phyloP scores from a whole-genome alignment of 257 asterid species.

The Ehretia macrophylla region DNA sequence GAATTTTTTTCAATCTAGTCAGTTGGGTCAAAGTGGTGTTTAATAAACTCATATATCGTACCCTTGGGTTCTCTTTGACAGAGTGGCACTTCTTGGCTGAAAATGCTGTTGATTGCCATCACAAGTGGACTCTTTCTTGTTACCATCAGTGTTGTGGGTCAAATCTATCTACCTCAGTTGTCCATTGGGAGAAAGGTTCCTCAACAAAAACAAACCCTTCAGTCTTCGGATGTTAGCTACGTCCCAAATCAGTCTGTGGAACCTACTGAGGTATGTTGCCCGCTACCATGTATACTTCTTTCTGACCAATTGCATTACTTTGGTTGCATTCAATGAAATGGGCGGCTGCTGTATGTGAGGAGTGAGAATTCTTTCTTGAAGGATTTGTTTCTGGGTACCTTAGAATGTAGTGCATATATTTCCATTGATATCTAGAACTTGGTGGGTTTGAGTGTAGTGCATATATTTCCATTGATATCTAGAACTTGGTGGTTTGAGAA shows the following conservation, averaged over 20 bases:
- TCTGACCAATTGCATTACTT: background rate
- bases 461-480: too few species aligned
- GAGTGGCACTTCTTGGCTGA: conserved; percentile 52
- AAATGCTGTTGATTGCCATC: conserved; percentile 40
- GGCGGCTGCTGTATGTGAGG: too few species aligned
- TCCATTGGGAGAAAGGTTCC: conserved; percentile 33
- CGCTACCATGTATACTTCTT: background rate
- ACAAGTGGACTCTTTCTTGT: conserved; percentile 65
- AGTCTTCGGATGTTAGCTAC: conserved; percentile 26
- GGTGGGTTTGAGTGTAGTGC: too few species aligned
- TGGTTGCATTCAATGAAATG: background rate
- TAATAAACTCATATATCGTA: background rate
- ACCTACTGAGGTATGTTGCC: conserved; percentile 44
- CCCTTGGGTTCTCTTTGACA: conserved; percentile 26
- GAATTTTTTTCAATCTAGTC: background rate
- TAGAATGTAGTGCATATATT: too few species aligned
- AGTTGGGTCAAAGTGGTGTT: conserved; percentile 5
- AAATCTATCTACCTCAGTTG: conserved; percentile 40
- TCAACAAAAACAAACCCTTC: conserved; percentile 31
- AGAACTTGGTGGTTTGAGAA: too few species aligned
- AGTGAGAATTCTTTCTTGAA: too few species aligned
- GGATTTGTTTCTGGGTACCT: too few species aligned
- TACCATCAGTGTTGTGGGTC: conserved; percentile 46
- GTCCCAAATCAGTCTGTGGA: conserved; percentile 40
- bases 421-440: too few species aligned